Evolutionary conservation across 768 basidiomycete species (phyloP), one percentile per base, ranked within the genome.

Genomic region (Hydnum rufescens): DNA sequence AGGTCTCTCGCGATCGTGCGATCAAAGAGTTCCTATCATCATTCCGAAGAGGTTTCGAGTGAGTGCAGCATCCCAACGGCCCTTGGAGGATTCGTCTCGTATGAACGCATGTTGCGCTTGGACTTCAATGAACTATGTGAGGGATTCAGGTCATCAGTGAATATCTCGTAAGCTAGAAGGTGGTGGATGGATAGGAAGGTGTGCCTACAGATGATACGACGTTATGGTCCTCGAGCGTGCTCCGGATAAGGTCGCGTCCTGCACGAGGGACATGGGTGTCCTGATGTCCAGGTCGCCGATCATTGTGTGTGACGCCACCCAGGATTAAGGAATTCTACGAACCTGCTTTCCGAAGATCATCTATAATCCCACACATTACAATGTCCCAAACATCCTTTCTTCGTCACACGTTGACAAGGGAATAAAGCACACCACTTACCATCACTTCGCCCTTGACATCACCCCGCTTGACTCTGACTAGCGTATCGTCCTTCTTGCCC

Each of bases 91-190:
- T 60, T 90, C 87, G 63, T 93, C 90, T 3, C 92, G 78, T 55
- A 96, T 81, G 65, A 96, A 96, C 2, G 93, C 93, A 58, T 96
- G 92, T 60, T 97, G 92, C 0, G 92, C 93, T 64, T 95, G 89
- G 13, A 96, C 88, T 64, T 97, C 93, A 54, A 95, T 67, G 64
- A 92, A 90, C 84, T 90, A 52, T 32, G 8, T 50, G 31, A n/a
- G n/a, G n/a, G n/a, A n/a, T n/a, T n/a, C n/a, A n/a, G n/a, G n/a
- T n/a, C n/a, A n/a, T n/a, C n/a, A n/a, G n/a, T n/a, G n/a, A n/a
- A n/a, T 51, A 51, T 29, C 29, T 5, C 32, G 47, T 63, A 3
- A 56, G 53, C 49, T 51, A 50, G 36, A 47, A 26, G 32, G 47
- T 30, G 46, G 32, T 23, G 48, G 49, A 8, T 53, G 48, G n/a